Evolutionary conservation across 306 rosid species (phyloP).

Genomic region (Urtica urens): DNA sequence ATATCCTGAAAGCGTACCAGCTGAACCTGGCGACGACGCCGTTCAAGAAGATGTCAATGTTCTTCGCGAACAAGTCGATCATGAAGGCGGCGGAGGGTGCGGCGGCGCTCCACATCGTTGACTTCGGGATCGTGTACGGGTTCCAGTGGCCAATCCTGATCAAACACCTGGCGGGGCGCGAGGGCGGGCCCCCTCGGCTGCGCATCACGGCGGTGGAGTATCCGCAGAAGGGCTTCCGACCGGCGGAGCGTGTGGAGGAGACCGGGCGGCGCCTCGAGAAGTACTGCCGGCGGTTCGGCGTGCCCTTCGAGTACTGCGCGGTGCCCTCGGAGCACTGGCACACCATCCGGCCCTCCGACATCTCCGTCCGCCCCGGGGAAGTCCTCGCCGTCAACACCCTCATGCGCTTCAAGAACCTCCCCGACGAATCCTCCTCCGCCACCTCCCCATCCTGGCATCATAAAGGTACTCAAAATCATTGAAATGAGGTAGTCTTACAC

Average conservation of each 20-base stretch:
- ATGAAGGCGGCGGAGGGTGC: conserved; percentile 20
- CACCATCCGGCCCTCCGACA: conserved; percentile 45
- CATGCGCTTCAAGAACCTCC: conserved; percentile 41
- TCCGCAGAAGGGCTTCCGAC: conserved; percentile 85
- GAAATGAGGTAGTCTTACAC: too few relatives aligned
- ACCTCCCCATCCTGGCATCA: too few relatives aligned
- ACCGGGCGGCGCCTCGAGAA: conserved; percentile 61
- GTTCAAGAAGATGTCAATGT: conserved; percentile 21
- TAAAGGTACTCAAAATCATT: too few relatives aligned
- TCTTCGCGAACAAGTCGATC: conserved; percentile 25
- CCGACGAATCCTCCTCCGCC: conserved; percentile 65
- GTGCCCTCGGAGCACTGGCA: conserved; percentile 60
- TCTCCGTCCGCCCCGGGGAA: conserved; percentile 32
- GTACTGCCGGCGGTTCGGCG: conserved; percentile 57
- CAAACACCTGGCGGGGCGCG: conserved; percentile 14
- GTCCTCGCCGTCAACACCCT: conserved; percentile 40
- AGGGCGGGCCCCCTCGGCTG: conserved; percentile 29
- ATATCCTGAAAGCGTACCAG: conserved; percentile 22
- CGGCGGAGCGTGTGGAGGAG: conserved; percentile 54
- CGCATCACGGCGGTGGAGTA: conserved; percentile 62
- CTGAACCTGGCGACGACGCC: conserved; percentile 18
- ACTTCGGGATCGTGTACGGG: conserved; percentile 24
- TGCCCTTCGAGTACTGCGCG: conserved; percentile 60
- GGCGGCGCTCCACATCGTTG: conserved; percentile 24
- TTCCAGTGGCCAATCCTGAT: conserved; percentile 28